Percentiles rank a stretch among this genome's conserved stretches.
These are phyloP conservation scores for Penicillium corylophilum DNA, from an alignment of 2,329 filamentous ascomycete genomes.

Conservation along the genomic window DNA sequence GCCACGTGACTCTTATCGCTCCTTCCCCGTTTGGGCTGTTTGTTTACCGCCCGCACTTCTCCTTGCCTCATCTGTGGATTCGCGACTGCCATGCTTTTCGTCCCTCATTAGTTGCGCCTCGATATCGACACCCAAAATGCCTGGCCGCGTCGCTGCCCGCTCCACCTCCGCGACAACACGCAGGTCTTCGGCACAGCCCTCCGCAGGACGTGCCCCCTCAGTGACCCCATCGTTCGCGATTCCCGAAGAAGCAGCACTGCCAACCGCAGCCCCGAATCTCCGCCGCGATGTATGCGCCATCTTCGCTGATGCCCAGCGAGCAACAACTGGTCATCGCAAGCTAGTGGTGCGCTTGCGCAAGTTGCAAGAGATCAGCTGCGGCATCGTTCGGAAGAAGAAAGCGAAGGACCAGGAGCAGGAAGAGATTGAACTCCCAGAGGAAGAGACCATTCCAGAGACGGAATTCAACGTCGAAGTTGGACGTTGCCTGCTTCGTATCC, in stretches of 20 bases:
- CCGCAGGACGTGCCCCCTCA: conserved; percentile 72
- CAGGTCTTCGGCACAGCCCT: conserved; percentile 61
- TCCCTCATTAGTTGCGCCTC: conserved; percentile 14
- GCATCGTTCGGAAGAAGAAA: conserved; percentile 48
- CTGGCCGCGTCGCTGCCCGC: conserved; percentile 41
- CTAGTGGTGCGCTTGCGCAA: conserved; percentile 84
- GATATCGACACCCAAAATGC: conserved; percentile 33
- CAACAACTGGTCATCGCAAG: conserved; percentile 86
- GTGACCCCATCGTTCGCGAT: conserved; percentile 45
- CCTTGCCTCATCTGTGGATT: conserved; percentile 19
- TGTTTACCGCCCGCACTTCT: conserved; percentile 36
- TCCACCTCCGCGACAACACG: conserved; percentile 38
- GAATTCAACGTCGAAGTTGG: conserved; percentile 86
- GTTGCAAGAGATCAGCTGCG: conserved; percentile 79
- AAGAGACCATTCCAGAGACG: conserved; percentile 73
- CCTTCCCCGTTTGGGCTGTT: conserved; percentile 39
- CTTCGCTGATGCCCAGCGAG: conserved; percentile 81
- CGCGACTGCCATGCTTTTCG: conserved; percentile 22
- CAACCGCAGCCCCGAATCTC: conserved; percentile 53
- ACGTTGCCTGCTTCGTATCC: conserved; percentile 75
- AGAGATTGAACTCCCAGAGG: conserved; percentile 44
- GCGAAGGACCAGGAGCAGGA: conserved; percentile 53
- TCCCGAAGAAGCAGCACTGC: conserved; percentile 61
- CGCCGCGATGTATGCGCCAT: conserved; percentile 71
- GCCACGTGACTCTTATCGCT: conserved; percentile 37